Evolutionary conservation across 164 flowering plant genomes (phyloP).

Genomic region (Liquidambar formosana): DNA sequence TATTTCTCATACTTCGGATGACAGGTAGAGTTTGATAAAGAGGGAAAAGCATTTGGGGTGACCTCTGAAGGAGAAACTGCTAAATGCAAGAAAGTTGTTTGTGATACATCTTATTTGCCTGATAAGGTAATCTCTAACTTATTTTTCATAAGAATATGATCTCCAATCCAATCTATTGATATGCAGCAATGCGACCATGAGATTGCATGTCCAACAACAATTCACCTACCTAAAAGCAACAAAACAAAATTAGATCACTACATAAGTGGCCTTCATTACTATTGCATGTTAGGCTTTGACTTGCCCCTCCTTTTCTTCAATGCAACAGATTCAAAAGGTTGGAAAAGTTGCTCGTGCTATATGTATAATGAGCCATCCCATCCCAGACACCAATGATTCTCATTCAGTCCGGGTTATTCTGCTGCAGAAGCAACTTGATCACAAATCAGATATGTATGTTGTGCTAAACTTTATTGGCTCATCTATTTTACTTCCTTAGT

Average conservation of each 20-base stretch:
- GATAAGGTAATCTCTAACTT: constrained; percentile 55
- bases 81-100: constrained; percentile 95
- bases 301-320: neutral
- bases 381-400: constrained; percentile 82
- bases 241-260: neutral
- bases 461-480: neutral
- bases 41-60: constrained; percentile 85
- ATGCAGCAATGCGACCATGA: neutral
- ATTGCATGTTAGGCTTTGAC: neutral
- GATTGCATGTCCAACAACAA: neutral
- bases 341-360: constrained; percentile 96
- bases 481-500: neutral
- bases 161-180: neutral
- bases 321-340: constrained; percentile 69
- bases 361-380: constrained; percentile 95
- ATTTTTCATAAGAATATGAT: neutral
- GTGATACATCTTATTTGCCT: constrained; percentile 90
- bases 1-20: constrained; percentile 6
- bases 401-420: constrained; percentile 91
- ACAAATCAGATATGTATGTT: constrained; percentile 94
- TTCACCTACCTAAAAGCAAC: neutral
- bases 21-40: constrained; percentile 78
- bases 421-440: constrained; percentile 96
- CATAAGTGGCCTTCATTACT: neutral
- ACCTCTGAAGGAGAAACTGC: constrained; percentile 99